These are phyloP conservation scores for Russula lepida DNA, from an alignment of 768 basidiomycete species.

Conservation along the genomic window DNA sequence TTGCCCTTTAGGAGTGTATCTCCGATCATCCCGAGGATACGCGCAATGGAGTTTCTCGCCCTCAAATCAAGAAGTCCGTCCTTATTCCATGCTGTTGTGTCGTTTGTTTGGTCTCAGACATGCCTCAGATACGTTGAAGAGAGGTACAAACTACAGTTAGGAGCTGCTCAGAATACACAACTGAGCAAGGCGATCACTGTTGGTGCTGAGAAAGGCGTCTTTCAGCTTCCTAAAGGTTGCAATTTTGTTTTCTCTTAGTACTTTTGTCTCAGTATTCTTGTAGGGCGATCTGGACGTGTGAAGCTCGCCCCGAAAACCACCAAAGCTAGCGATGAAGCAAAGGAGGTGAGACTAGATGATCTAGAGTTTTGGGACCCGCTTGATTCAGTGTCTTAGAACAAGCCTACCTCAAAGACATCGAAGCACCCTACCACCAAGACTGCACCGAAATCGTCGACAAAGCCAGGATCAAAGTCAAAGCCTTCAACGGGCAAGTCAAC, in stretches of 20 bases:
- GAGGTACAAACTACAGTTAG: conserved; percentile 74
- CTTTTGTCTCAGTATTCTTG: not conserved
- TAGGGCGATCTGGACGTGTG: conserved; percentile 45
- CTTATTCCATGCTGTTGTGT: conserved; percentile 10
- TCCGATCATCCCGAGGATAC: conserved; percentile 62
- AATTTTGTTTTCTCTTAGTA: not conserved
- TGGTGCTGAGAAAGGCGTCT: conserved; percentile 78
- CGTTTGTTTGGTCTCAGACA: conserved; percentile 1
- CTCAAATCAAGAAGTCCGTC: conserved; percentile 85
- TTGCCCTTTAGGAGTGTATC: conserved; percentile 67
- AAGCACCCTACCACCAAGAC: conserved; percentile 26
- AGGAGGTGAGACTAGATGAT: conserved; percentile 40
- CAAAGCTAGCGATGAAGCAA: conserved; percentile 43
- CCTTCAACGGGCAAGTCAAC: conserved; percentile 24
- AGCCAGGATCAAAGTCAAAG: conserved; percentile 28
- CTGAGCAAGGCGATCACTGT: conserved; percentile 71
- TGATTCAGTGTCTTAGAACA: conserved; percentile 28
- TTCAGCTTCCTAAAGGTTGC: conserved; percentile 82
- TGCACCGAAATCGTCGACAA: conserved; percentile 25
- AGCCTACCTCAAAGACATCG: conserved; percentile 31
- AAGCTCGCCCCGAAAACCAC: conserved; percentile 60
- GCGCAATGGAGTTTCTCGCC: conserved; percentile 79
- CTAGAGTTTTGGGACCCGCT: conserved; percentile 17
- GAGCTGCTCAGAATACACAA: conserved; percentile 67
- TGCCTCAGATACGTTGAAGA: conserved; percentile 67